Evolutionary conservation across 108 stramenopile genomes (phyloP), one percentile per base, ranked within the genome.

Genomic region (Pseudonitzschia delicatissima): DNA sequence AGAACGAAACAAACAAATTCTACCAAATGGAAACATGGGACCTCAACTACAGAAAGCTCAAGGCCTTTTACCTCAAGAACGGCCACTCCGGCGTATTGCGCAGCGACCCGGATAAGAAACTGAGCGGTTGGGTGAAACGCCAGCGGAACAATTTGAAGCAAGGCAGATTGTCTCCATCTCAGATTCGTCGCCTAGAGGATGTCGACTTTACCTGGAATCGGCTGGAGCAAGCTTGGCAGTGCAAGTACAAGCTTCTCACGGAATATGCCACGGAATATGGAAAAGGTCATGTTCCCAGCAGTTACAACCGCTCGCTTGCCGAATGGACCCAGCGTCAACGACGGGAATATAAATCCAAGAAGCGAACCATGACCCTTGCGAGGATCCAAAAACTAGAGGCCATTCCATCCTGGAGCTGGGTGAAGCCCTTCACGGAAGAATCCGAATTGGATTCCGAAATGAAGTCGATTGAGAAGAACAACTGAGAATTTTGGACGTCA

Each of bases 291-390:
- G 31, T 55, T 12, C 32, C 34, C 32, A 55, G 29, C 32, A 33
- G 18, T n/a, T 31, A 55, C 32, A 0, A 55, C 32, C 53, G 1
- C n/a, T 31, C 53, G n/a, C 53, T 55, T 0, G 53, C 1, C n/a
- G 53, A 55, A 27, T 55, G 53, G 53, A 55, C 53, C 29, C 53
- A 55, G 53, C 53, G 53, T 0, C 53, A 55, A 27, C 53, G 53
- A 5, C 29, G 34, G 32, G 32, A 0, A 17, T 55, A 55, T 28
- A 0, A 27, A n/a, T 31, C 7, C 29, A 2, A 55, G n/a, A 29
- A 23, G 15, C 29, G 29, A 6, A 0, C 53, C 29, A 32, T 55
- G 53, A 33, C 53, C 5, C 32, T 28, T 9, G 0, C 5, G 32
- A 31, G 53, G 17, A 55, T 27, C 6, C 5, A 2, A 15, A 32